Evolutionary conservation across 257 asterid species (phyloP).

Genomic region (Ilex aquifolium): DNA sequence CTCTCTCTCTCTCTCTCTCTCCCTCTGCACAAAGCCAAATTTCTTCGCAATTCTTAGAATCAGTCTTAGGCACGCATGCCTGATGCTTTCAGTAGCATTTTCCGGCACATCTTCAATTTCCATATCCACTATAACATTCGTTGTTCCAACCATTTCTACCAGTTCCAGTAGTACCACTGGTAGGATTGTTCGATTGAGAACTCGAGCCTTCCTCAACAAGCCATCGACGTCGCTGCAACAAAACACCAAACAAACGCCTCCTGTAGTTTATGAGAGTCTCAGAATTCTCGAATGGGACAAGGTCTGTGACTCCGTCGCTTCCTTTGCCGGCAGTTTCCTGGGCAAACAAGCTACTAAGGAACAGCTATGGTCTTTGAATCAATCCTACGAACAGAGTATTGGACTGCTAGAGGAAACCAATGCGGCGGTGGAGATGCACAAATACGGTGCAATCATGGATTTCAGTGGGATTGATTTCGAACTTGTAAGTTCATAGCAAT

Average conservation of each 20-base stretch:
- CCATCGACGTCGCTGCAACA: constrained; percentile 2
- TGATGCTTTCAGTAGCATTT: too few species aligned
- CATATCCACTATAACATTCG: constrained; percentile 2
- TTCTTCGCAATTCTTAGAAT: too few species aligned
- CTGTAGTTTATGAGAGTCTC: constrained; percentile 66
- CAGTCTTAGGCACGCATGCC: too few species aligned
- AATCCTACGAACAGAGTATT: constrained; percentile 52
- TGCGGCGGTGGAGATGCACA: constrained; percentile 91
- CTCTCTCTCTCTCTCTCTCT: too few species aligned
- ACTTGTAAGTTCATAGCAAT: constrained; percentile 35
- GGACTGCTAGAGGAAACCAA: constrained; percentile 68
- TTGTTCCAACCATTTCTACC: background rate
- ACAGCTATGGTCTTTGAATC: constrained; percentile 56
- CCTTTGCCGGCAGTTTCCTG: constrained; percentile 77
- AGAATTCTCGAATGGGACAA: constrained; percentile 83
- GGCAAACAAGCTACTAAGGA: constrained; percentile 68
- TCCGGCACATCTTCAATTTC: background rate
- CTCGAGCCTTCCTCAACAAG: constrained; percentile 9
- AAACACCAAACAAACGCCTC: constrained; percentile 26
- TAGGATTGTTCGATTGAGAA: background rate
- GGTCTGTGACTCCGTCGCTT: constrained; percentile 75
- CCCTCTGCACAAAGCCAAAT: background rate
- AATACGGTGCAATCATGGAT: constrained; percentile 79
- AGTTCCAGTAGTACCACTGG: too few species aligned
- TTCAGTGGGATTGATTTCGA: constrained; percentile 57